These are phyloP conservation scores for apple (Malus domestica) DNA, from an alignment of 306 rosid genomes.

Conservation along the genomic window ASM211411v1 NC_041795.1:26336501-26337000, in stretches of 20 bases:
- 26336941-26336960: too few relatives aligned
- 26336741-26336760: background rate
- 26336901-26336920: background rate
- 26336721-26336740: background rate
- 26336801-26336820: too few relatives aligned
- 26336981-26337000: too few relatives aligned
- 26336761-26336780: background rate
- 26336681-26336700: background rate
- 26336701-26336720: background rate
- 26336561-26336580: conserved; percentile 79
- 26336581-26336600: conserved; percentile 72
- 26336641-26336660: conserved; percentile 53
- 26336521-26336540: conserved; percentile 31
- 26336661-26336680: conserved; percentile 34
- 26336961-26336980: too few relatives aligned
- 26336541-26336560: conserved; percentile 50
- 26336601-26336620: conserved; percentile 63
- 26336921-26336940: too few relatives aligned
- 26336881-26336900: too few relatives aligned
- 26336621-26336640: conserved; percentile 51
- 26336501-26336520: conserved; percentile 65
- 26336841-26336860: too few relatives aligned
- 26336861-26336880: too few relatives aligned
- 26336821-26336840: too few relatives aligned
- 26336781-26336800: background rate